Base-by-base conservation (phyloP, 1,139 yeast species). In the Candida sp. region DNA sequence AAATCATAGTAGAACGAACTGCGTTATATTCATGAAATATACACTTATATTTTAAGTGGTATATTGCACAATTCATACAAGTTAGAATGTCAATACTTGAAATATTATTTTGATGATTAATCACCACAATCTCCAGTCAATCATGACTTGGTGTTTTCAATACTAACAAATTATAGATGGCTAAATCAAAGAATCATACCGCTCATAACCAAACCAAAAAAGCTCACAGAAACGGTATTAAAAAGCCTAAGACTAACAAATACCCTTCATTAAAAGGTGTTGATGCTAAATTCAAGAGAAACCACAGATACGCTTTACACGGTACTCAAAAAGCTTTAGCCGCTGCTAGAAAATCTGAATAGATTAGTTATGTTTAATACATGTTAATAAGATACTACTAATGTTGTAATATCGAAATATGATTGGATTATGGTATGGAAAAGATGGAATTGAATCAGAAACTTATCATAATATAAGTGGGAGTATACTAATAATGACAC, bases 201-300 rank as follows among this genome's bases (percentile, higher is more conserved):
- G 91, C 91, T 81, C 99, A 93, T 82, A 93, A 93, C 95, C 98
- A 93, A 79, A 88, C 87, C 90, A 87, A 79, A 75, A 93, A 93
- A 95, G 98, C 98, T 70, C 99, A 93, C 97, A 91, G 84, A 76
- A 93, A 93, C 88, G 99, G 99, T 81, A 93, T 93, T 82, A 93
- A 91, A 88, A 93, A 91, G 91, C 97, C 97, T 67, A 87, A 81
- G 84, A 86, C 97, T 71, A 77, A 83, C 95, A 91, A 88, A 82
- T 89, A 91, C 84, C 96, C 97, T 63, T 90, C 98, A 58, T 83
- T 89, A 77, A 91, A 88, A 81, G 96, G 96, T 82, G 97, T 91
- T 75, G 98, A 93, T 77, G 85, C 99, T 72, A 93, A 93, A 87
- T 93, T 93, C 95, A 84, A 84, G 74, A 88, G 98, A 82, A 93